Percentiles rank a stretch among this genome's conserved stretches.
Conservation (phyloP, 2,329 filamentous ascomycete species). For the Sordariomycetes sp. region DNA sequence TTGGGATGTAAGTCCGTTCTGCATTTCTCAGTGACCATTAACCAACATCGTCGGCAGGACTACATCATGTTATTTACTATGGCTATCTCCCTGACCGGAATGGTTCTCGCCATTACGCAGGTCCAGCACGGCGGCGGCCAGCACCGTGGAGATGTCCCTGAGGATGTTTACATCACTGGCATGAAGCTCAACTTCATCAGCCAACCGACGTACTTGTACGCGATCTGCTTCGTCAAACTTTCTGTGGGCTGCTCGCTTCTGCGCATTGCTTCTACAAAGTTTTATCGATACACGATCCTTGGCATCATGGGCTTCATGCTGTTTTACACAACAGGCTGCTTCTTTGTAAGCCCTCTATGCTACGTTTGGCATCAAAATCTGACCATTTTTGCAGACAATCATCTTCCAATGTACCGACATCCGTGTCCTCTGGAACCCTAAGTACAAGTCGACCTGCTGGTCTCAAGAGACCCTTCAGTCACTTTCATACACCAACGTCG, state of each 20-base stretch:
- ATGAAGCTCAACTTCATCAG: slow-evolving; percentile 31
- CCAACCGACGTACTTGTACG: slow-evolving; percentile 32
- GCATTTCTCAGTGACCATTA: too few species aligned
- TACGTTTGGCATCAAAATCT: accelerated
- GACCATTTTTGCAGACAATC: slow-evolving; percentile 21
- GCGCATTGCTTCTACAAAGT: slow-evolving; percentile 26
- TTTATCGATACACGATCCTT: slow-evolving; percentile 24
- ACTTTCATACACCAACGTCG: slow-evolving; percentile 31
- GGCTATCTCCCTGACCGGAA: slow-evolving; percentile 23
- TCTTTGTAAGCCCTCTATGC: slow-evolving; percentile 20
- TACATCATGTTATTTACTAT: slow-evolving; percentile 17
- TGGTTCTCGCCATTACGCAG: slow-evolving; percentile 27
- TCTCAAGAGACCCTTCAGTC: slow-evolving; percentile 22
- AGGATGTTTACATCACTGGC: slow-evolving; percentile 20
- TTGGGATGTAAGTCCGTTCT: slow-evolving; percentile 27
- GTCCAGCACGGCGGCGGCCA: slow-evolving; percentile 33
- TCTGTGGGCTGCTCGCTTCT: slow-evolving; percentile 30
- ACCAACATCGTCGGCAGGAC: slow-evolving; percentile 15
- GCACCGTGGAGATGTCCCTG: slow-evolving; percentile 31
- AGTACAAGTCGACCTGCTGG: slow-evolving; percentile 31
- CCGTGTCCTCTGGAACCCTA: slow-evolving; percentile 31
- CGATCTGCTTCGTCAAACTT: slow-evolving; percentile 31
- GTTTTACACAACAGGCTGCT: slow-evolving; percentile 20
- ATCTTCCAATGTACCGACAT: slow-evolving; percentile 38
- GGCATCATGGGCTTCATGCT: slow-evolving; percentile 26